A percentile compares a stretch with the other conserved stretches of the same genome.
These are phyloP conservation scores for Parachlorella kessleri DNA, from an alignment of 139 green algal genomes.

Conservation along the genomic window DNA sequence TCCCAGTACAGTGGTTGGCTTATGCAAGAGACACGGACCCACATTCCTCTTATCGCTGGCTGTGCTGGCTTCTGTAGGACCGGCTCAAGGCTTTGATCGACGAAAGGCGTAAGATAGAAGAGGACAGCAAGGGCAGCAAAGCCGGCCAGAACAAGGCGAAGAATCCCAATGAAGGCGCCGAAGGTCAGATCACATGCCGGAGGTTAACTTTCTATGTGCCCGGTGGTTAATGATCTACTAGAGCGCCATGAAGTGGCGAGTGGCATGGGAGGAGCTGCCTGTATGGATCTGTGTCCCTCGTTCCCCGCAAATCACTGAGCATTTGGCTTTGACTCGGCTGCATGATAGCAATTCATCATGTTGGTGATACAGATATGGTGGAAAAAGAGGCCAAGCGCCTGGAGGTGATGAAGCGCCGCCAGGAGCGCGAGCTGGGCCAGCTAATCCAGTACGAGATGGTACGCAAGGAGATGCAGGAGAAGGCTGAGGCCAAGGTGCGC, in stretches of 20 bases:
- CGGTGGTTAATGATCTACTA: too few relatives aligned
- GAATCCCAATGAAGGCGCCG: not conserved
- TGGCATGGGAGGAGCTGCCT: too few relatives aligned
- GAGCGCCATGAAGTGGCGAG: too few relatives aligned
- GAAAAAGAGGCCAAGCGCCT: slow-evolving; percentile 81
- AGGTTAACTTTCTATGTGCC: too few relatives aligned
- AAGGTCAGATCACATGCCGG: not conserved
- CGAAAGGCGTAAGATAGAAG: slow-evolving; percentile 64
- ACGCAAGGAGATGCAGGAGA: slow-evolving; percentile 74
- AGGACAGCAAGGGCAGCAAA: slow-evolving; percentile 22
- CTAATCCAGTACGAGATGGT: slow-evolving; percentile 74
- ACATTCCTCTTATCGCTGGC: too few relatives aligned
- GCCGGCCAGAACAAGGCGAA: not conserved
- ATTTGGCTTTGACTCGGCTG: not conserved
- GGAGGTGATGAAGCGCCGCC: slow-evolving; percentile 78
- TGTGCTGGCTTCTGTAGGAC: too few relatives aligned
- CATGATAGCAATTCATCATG: not conserved
- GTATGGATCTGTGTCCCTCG: too few relatives aligned
- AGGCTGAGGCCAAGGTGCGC: slow-evolving; percentile 51
- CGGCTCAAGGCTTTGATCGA: slow-evolving; percentile 66
- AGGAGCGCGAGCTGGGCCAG: slow-evolving; percentile 79
- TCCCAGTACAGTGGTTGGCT: too few relatives aligned
- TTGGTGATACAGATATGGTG: slow-evolving; percentile 51
- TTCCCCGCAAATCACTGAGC: too few relatives aligned
- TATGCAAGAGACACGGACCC: too few relatives aligned